Evolutionary conservation across 2,329 filamentous ascomycete species (phyloP).

Genomic region (Epichloe bromicola): DNA sequence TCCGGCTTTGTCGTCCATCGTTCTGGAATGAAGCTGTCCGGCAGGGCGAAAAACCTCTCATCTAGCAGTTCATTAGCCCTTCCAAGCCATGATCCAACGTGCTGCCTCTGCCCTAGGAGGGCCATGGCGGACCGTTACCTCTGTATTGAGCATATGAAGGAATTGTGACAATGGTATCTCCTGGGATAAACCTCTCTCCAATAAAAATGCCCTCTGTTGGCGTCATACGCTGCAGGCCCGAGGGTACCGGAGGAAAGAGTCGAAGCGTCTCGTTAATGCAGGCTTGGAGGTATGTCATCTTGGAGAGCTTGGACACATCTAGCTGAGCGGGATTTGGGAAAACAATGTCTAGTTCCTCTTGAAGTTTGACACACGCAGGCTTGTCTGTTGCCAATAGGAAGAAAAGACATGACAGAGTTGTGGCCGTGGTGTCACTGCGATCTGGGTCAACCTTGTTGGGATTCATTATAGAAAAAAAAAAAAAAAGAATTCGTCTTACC

Average conservation of each 20-base stretch:
- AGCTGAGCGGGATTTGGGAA: constrained; percentile 3
- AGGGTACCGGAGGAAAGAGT: constrained; percentile 23
- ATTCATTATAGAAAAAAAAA: background rate
- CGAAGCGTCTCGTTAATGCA: constrained; percentile 27
- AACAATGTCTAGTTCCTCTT: constrained; percentile 19
- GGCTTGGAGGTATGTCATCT: constrained; percentile 19
- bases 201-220: constrained; percentile 23
- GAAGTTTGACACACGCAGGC: constrained; percentile 16
- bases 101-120: background rate
- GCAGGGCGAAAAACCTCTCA: constrained; percentile 8
- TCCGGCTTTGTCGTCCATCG: constrained; percentile 20
- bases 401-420: constrained; percentile 20
- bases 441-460: background rate
- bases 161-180: constrained; percentile 19
- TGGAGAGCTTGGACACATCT: constrained; percentile 11
- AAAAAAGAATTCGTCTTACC: constrained; percentile 9
- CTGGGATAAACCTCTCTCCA: constrained; percentile 21
- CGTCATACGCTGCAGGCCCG: constrained; percentile 22
- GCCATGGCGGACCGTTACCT: background rate
- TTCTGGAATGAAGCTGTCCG: constrained; percentile 20
- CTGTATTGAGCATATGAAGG: constrained; percentile 7
- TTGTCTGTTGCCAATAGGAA: constrained; percentile 18
- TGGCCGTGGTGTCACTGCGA: constrained; percentile 24
- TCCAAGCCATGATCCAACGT: background rate
- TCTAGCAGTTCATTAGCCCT: constrained; percentile 3